A percentile compares a stretch with the other conserved stretches of the same genome.
These are phyloP conservation scores for Babjeviella inositovora DNA, from an alignment of 805 yeast genomes.

Conservation along the genomic window DNA sequence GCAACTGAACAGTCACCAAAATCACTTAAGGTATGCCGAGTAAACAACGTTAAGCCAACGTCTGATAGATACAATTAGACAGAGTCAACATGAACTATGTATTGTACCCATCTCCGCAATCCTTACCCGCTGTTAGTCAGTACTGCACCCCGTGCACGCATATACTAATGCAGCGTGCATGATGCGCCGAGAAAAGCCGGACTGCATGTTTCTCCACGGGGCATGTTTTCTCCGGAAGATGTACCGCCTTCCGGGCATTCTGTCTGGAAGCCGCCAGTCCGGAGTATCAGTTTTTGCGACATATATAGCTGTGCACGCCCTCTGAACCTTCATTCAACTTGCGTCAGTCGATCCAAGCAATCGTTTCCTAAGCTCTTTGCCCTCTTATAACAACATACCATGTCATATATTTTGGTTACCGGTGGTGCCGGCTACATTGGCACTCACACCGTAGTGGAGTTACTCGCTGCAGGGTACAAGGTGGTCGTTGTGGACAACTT, in stretches of 20 bases:
- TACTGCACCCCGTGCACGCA: background rate
- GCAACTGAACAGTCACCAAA: too few species aligned
- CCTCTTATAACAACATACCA: constrained; percentile 1
- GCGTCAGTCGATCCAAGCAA: background rate
- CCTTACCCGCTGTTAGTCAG: background rate
- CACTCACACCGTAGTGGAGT: constrained; percentile 59
- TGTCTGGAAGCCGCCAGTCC: too few species aligned
- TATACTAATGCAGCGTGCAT: background rate
- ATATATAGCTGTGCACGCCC: background rate
- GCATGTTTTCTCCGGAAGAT: background rate
- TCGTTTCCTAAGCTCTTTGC: background rate
- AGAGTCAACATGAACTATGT: too few species aligned
- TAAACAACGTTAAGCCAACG: too few species aligned
- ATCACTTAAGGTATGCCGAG: too few species aligned
- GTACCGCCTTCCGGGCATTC: background rate
- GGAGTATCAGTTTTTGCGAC: too few species aligned
- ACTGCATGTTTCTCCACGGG: background rate
- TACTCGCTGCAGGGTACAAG: constrained; percentile 42
- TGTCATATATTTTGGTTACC: constrained; percentile 42
- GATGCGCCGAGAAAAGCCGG: background rate
- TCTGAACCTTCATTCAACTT: background rate
- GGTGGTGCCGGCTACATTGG: constrained; percentile 88
- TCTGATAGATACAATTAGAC: too few species aligned
- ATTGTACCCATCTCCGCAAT: constrained; percentile 1
- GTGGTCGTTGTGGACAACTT: constrained; percentile 66